Percentiles rank a stretch among this genome's conserved stretches.
These are phyloP conservation scores for Dendryphion nanum DNA, from an alignment of 2,329 filamentous ascomycete species.

Conservation along the genomic window DNA sequence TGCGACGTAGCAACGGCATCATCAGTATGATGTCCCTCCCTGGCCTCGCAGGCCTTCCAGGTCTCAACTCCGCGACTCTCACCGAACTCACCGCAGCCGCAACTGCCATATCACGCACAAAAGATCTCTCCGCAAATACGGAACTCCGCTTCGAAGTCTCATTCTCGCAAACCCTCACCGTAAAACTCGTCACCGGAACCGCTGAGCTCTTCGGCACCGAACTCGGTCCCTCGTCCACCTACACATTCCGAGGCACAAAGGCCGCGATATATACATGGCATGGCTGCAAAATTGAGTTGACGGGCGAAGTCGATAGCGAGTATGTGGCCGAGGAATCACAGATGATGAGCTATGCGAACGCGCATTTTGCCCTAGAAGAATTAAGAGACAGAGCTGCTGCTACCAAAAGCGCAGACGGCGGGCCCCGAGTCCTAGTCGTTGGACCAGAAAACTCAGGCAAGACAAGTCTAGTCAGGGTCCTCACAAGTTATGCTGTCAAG, in stretches of 20 bases:
- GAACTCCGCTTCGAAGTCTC: conserved; percentile 46
- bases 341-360: conserved; percentile 76
- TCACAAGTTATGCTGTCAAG: conserved; percentile 77
- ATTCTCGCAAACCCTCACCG: conserved; percentile 32
- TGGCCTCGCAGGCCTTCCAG: conserved; percentile 52
- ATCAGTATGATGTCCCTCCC: conserved; percentile 39
- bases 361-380: conserved; percentile 81
- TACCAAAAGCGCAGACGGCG: conserved; percentile 46
- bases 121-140: conserved; percentile 45
- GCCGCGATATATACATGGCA: conserved; percentile 90
- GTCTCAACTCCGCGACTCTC: conserved; percentile 41
- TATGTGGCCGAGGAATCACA: conserved; percentile 77
- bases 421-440: conserved; percentile 80
- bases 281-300: conserved; percentile 81
- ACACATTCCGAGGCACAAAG: conserved; percentile 78
- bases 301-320: conserved; percentile 65
- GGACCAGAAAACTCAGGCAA: conserved; percentile 80
- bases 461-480: conserved; percentile 72
- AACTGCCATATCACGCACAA: conserved; percentile 29
- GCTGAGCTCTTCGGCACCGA: conserved; percentile 96
- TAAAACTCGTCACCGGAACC: conserved; percentile 72
- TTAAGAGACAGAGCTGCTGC: conserved; percentile 65
- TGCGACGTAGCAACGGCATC: conserved; percentile 1
- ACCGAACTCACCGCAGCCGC: conserved; percentile 22
- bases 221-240: conserved; percentile 75